Evolutionary conservation across 106 monocot genomes (phyloP).

Genomic region (Xerophyta viscosa): DNA sequence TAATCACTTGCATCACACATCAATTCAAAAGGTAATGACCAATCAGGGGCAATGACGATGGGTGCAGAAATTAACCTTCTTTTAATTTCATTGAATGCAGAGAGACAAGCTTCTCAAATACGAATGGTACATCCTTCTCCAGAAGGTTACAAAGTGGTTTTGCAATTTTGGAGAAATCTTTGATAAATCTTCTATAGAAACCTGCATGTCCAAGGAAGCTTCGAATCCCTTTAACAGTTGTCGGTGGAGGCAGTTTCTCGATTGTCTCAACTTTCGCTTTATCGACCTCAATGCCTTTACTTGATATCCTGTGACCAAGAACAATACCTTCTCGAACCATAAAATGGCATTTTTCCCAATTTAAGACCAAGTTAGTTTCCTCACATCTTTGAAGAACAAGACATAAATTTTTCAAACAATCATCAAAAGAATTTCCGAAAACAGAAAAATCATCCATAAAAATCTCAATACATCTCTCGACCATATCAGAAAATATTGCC

Average conservation of each 20-base stretch:
- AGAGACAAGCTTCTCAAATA: slow-evolving; percentile 2
- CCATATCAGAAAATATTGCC: slow-evolving; percentile 4
- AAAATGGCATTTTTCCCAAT: slow-evolving; percentile 13
- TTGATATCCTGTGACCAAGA: background rate
- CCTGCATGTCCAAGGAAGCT: slow-evolving; percentile 16
- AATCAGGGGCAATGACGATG: slow-evolving; percentile 1
- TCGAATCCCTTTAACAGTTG: background rate
- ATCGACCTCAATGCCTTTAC: slow-evolving; percentile 12
- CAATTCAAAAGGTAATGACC: slow-evolving; percentile 5
- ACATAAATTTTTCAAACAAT: slow-evolving; percentile 1
- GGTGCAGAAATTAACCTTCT: background rate
- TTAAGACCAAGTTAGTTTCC: slow-evolving; percentile 6
- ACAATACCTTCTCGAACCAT: slow-evolving; percentile 12
- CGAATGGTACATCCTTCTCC: slow-evolving; percentile 10
- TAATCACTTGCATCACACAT: slow-evolving; percentile 14
- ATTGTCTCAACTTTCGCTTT: slow-evolving; percentile 1
- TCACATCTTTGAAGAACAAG: slow-evolving; percentile 1
- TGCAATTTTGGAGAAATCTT: slow-evolving; percentile 15
- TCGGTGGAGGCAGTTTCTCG: background rate
- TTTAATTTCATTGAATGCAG: background rate
- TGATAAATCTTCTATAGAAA: slow-evolving; percentile 27
- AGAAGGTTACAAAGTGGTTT: slow-evolving; percentile 7
- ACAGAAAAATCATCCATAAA: slow-evolving; percentile 18
- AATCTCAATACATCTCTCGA: slow-evolving; percentile 4
- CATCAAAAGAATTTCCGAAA: slow-evolving; percentile 10